Evolutionary conservation across 2,329 filamentous ascomycete species (phyloP), one percentile per base, ranked within the genome.

Genomic region (Blastomyces parvus): DNA sequence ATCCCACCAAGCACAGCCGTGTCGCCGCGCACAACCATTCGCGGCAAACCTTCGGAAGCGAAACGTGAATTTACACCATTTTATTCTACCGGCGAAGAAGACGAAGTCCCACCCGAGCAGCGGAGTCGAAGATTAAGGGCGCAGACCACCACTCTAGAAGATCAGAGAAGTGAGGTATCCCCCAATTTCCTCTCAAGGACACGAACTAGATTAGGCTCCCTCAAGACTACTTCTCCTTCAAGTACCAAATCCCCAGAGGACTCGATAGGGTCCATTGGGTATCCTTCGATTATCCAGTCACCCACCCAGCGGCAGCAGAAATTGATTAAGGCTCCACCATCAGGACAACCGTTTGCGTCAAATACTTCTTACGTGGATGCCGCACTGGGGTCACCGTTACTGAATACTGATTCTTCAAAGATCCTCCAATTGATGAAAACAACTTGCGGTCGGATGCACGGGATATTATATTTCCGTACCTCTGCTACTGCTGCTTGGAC

Each of bases 351-450:
- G 33, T 64, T 72, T 53, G 57, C 69, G 30, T 66, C 71, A n/a
- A 69, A 70, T 33, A 64, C 71, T 55, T 67, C 70, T 13, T 66
- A 69, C 30, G 70, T 68, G 50, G 72, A 74, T 48, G 65, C 76
- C 9, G 64, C 72, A 8, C 72, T 74, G 52, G 67, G 76, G 11
- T 74, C 76, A 0, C 73, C 74, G 14, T 66, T 79, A 30, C 73
- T 77, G 2, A 77, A 76, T 66, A 73, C 76, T 38, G 79, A 81
- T 69, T 74, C 78, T 9, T 74, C 76, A 36, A 81, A 79, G 66
- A 80, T 81, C 42, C 68, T 81, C 57, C 76, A 81, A 65, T 70
- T 81, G 59, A 81, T 81, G 79, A 81, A 81, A 66, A 80, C 79
- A 27, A 81, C 79, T 2, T 80, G 79, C 69, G 79, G 79, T 59